Evolutionary conservation across 441 rosid species (phyloP).

Genomic region (Isatis lusitanica): DNA sequence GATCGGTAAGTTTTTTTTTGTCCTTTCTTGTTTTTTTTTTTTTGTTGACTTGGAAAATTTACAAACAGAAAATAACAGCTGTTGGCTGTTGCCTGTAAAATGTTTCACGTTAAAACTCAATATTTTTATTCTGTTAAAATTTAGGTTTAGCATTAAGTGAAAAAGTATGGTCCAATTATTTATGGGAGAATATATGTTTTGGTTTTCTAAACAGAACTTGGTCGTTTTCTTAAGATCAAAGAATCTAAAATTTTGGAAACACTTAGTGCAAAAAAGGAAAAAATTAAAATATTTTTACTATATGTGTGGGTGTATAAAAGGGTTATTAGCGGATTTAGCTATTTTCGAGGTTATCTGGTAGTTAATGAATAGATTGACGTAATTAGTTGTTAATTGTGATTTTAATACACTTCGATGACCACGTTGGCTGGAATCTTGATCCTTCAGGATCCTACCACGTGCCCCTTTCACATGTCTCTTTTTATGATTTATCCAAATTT

Average conservation of each 20-base stretch:
- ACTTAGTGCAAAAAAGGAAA: neutral
- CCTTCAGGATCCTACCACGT: conserved; percentile 28
- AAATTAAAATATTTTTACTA: neutral
- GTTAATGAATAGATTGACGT: neutral
- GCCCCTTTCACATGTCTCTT: conserved; percentile 10
- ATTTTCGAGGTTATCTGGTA: neutral
- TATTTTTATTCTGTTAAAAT: neutral
- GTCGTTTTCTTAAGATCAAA: neutral
- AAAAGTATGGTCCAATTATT: neutral
- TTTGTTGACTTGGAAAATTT: neutral
- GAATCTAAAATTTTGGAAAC: neutral
- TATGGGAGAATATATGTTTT: neutral
- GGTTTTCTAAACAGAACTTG: neutral
- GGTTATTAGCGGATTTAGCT: neutral
- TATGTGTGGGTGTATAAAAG: neutral
- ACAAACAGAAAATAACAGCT: conserved; percentile 6
- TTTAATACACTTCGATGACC: neutral
- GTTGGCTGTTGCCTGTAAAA: conserved; percentile 10
- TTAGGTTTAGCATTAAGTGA: neutral
- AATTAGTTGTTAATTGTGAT: neutral
- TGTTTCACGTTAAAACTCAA: neutral
- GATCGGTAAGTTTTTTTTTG: conserved; percentile 57
- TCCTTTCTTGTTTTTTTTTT: neutral
- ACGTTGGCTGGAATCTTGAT: conserved; percentile 13
- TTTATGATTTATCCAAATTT: conserved; percentile 13